A percentile compares a stretch with the other conserved stretches of the same genome.
Conservation (phyloP, 306 rosid species). For the Medicago ruthenica region DNA sequence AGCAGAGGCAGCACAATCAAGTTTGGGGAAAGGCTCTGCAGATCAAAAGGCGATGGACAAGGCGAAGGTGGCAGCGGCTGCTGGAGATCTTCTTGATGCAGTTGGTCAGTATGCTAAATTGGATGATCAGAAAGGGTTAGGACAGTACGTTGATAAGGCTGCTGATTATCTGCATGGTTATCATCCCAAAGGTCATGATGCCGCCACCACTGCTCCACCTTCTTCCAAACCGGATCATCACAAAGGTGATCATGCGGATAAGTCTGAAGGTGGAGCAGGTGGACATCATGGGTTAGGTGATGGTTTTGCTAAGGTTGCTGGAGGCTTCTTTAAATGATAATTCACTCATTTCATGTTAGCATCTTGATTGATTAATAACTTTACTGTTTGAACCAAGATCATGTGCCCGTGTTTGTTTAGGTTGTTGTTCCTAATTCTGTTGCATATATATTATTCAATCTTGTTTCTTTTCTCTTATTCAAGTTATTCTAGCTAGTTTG, state of each 20-base stretch:
- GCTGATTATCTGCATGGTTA: conserved; percentile 52
- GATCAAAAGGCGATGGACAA: conserved; percentile 48
- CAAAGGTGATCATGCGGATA: not conserved
- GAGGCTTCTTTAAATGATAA: conserved; percentile 39
- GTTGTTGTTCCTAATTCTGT: not conserved
- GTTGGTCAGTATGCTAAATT: conserved; percentile 49
- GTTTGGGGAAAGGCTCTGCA: not conserved
- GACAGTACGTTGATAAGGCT: conserved; percentile 53
- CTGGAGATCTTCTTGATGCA: conserved; percentile 46
- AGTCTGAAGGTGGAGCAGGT: not conserved
- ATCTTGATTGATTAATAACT: not conserved
- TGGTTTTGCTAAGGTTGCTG: conserved; percentile 40
- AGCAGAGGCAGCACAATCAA: conserved; percentile 49
- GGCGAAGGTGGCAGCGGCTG: conserved; percentile 53
- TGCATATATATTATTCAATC: not conserved
- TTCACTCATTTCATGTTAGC: not conserved
- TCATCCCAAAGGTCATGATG: not conserved
- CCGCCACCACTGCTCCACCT: not conserved
- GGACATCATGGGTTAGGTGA: conserved; percentile 42
- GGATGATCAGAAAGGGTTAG: conserved; percentile 52
- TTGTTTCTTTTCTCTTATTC: not conserved
- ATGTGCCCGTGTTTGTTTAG: not conserved
- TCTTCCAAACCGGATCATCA: conserved; percentile 20
- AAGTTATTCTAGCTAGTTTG: not conserved
- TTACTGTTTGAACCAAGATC: not conserved